Evolutionary conservation across 306 rosid species (phyloP), one percentile per base, ranked within the genome.

Genomic region (Quercus glauca): DNA sequence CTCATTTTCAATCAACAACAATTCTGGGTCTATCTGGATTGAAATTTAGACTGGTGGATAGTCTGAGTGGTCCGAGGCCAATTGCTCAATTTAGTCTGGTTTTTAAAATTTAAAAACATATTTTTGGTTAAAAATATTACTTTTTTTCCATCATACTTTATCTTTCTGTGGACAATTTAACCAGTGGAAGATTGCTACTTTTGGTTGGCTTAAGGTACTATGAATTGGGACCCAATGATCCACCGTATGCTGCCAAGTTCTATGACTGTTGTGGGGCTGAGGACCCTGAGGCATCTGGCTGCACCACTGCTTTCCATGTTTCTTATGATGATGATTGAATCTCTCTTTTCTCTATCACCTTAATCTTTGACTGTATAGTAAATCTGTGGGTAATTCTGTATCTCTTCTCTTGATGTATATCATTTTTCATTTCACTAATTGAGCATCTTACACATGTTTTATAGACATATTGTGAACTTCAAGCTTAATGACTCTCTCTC

Each of bases 191-290:
- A 79, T 57, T 76, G 55, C 58, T 76, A 14, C 26, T 73, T 73
- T 76, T 79, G 73, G 55, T 67, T 70, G 79, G 61, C 75, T 64
- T 57, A 84, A 93, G 97, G 94, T 91, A 91, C 86, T 91, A 90
- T 77, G 97, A 91, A 82, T 70, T 91, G 90, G 97, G 97, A 6
- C 92, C 92, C 1, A 19, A 93, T 26, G 97, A 91, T 78, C 94
- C 90, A 0, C 97, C 97, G 1, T 93, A 93, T 78, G 93, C 97
- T 81, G 94, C 97, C 87, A 91, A 90, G 82, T 92, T 94, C 85
- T 91, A 91, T 77, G 97, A 94, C 78, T 94, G 98, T 67, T 92
- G 98, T 87, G 98, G 98, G 84, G 97, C 92, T 81, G 97, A 92
- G 85, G 88, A 91, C 80, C 92, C 93, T 19, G 76, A 86, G 67